Evolutionary conservation across 306 rosid genomes (phyloP).

Genomic region (Vachellia collinsii): DNA sequence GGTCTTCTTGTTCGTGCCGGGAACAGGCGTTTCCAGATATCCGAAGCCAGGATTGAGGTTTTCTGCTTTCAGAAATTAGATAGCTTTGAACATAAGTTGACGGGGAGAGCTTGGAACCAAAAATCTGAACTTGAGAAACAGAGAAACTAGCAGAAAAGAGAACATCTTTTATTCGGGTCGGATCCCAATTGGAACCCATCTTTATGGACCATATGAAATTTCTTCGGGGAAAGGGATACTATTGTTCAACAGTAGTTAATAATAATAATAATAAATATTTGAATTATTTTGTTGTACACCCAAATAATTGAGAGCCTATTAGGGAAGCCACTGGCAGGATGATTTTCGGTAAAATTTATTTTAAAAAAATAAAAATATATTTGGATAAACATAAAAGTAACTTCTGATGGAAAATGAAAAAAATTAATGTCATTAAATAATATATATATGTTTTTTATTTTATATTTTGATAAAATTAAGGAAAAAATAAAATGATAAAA

Average conservation of each 20-base stretch:
- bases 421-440: no score
- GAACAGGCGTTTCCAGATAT: slow-evolving; percentile 82
- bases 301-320: no score
- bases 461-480: no score
- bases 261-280: no score
- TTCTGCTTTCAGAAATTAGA: not conserved
- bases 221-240: not conserved
- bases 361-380: no score
- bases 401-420: no score
- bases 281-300: no score
- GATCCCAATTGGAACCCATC: not conserved
- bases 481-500: no score
- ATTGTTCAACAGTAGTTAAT: not conserved
- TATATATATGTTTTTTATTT: no score
- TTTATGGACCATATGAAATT: not conserved
- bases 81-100: not conserved
- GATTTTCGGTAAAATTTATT: no score
- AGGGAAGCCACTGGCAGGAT: no score
- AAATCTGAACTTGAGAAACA: not conserved
- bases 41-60: slow-evolving; percentile 70
- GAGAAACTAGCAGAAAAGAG: not conserved
- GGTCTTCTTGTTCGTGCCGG: slow-evolving; percentile 53
- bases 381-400: no score
- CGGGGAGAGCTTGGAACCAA: not conserved
- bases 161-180: not conserved